Evolutionary conservation across 192 early-diverging fungal species (phyloP), one percentile per base, ranked within the genome.

Genomic region (Linnemannia zychae): DNA sequence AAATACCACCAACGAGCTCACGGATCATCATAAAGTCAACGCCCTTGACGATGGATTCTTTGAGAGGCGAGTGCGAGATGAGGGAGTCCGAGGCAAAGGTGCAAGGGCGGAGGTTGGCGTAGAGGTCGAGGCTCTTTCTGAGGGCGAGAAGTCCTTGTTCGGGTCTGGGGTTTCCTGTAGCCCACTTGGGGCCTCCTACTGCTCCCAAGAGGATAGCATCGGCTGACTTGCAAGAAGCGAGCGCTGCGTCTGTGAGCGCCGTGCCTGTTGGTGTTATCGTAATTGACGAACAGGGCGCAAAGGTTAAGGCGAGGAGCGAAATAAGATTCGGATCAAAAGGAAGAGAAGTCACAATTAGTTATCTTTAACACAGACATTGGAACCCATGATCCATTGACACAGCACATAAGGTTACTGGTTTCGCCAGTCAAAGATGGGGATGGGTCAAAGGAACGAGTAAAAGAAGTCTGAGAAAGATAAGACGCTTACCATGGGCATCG

Each of bases 171-270:
- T 96, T 96, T 31, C 93, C 91, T 33, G 91, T 90, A 22, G 96
- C 95, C 97, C 97, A 98, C 86, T 97, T 93, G n/a, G 97, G 97
- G 44, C 98, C 98, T 81, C 98, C 98, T 63, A 99, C 98, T 71
- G 98, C 98, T 75, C 98, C 98, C 24, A 99, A 89, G 52, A 99
- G 90, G 83, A 99, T 96, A n/a, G 97, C 98, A 76, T 96, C 91
- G 16, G 98, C 95, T 33, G 84, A 79, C 82, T 92, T 92, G 87
- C 96, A 97, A 34, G 96, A 94, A 1, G 90, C 93, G 65, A 97
- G 91, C 49, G 98, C 96, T 76, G 88, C 78, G 12, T 95, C 92
- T 38, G 98, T 97, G 78, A 98, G 92, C 49, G 98, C 96, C 15
- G 57, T 80, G 78, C 88, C 88, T 89, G 33, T 75, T n/a, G n/a